Evolutionary conservation across 2,329 filamentous ascomycete species (phyloP).

Genomic region (Corynespora cassiicola): DNA sequence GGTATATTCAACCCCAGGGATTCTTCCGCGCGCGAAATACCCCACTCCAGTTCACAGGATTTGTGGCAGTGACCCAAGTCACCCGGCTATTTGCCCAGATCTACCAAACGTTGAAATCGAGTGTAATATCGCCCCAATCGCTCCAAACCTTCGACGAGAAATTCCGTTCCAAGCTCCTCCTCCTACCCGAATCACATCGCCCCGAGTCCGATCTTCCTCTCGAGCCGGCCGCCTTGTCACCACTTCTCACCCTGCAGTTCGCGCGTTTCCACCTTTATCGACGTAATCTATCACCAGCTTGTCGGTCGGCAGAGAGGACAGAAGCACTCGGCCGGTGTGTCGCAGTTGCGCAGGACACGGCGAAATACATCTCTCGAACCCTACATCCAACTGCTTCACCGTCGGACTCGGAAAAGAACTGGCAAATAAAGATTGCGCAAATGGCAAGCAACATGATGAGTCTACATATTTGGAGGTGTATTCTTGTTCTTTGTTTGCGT

Average conservation of each 20-base stretch:
- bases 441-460: constrained; percentile 78
- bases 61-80: constrained; percentile 82
- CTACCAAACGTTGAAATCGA: constrained; percentile 71
- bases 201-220: constrained; percentile 70
- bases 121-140: constrained; percentile 67
- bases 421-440: constrained; percentile 66
- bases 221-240: constrained; percentile 75
- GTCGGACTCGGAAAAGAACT: constrained; percentile 40
- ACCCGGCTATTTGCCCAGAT: constrained; percentile 79
- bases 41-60: constrained; percentile 65
- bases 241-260: constrained; percentile 80
- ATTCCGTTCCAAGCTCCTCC: constrained; percentile 75
- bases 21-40: constrained; percentile 47
- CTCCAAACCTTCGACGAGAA: constrained; percentile 82
- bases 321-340: constrained; percentile 81
- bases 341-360: constrained; percentile 77
- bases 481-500: constrained; percentile 78
- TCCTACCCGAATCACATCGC: constrained; percentile 78
- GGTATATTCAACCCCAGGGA: constrained; percentile 68
- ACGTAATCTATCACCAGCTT: constrained; percentile 81
- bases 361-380: constrained; percentile 73
- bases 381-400: constrained; percentile 53
- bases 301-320: constrained; percentile 68
- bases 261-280: constrained; percentile 86
- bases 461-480: constrained; percentile 85